These are phyloP conservation scores for Phialocephala subalpina DNA, from an alignment of 2,329 filamentous ascomycete genomes.

Conservation along the genomic window DNA sequence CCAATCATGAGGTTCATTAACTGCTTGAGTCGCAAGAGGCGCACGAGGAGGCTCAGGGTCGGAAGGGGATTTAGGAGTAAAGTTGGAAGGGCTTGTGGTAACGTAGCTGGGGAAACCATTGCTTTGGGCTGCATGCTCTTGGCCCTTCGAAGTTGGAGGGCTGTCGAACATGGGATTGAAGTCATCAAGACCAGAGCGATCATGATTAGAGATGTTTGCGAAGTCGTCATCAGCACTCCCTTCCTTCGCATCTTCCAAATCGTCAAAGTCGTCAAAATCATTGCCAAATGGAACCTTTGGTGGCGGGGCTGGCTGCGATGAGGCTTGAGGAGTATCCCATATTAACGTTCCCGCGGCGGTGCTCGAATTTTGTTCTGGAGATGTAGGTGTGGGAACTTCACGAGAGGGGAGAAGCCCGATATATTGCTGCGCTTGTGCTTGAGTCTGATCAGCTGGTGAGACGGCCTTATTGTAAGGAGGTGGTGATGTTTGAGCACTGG, in stretches of 20 bases:
- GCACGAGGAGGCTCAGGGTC: too few species aligned
- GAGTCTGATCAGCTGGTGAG: constrained; percentile 49
- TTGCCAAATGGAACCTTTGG: constrained; percentile 70
- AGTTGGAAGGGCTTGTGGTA: neutral
- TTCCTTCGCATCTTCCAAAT: constrained; percentile 85
- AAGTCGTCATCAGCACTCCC: constrained; percentile 82
- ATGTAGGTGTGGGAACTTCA: constrained; percentile 50
- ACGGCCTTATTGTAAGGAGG: constrained; percentile 59
- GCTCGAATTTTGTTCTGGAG: constrained; percentile 38
- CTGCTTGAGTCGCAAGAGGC: constrained; percentile 45
- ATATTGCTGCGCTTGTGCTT: constrained; percentile 59
- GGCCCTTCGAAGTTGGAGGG: constrained; percentile 44
- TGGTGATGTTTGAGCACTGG: constrained; percentile 65
- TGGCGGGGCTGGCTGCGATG: constrained; percentile 46
- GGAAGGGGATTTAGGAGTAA: too few species aligned
- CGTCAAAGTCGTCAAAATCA: constrained; percentile 84
- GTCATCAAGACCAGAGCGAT: constrained; percentile 73
- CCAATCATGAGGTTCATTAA: constrained; percentile 78
- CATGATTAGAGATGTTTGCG: constrained; percentile 68
- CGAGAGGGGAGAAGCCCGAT: constrained; percentile 62
- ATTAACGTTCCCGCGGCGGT: constrained; percentile 38
- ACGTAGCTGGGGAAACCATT: constrained; percentile 35
- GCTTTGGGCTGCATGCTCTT: constrained; percentile 36
- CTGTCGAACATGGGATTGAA: constrained; percentile 87
- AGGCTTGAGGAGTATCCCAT: constrained; percentile 36